Conservation (phyloP, 2,329 filamentous ascomycete species). For the Apiospora sp. region DNA sequence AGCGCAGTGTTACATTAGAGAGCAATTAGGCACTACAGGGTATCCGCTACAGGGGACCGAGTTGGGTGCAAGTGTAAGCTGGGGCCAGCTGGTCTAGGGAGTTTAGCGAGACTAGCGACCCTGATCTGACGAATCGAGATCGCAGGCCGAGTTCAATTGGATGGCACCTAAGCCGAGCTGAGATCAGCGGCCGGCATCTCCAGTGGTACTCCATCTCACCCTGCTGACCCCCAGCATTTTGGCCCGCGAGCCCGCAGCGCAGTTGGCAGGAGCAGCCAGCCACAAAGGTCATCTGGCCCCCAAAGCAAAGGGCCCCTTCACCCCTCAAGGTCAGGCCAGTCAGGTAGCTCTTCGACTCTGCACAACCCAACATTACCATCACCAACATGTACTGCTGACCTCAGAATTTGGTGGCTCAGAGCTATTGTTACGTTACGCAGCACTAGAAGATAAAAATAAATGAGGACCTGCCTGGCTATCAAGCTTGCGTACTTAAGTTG, state of each 20-base stretch:
- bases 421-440: neutral
- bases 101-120: constrained; percentile 6
- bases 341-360: neutral
- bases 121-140: constrained; percentile 18
- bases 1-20: neutral
- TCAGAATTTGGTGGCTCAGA: neutral
- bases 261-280: neutral
- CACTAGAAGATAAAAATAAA: neutral
- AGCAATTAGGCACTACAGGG: neutral
- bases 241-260: neutral
- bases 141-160: neutral
- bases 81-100: neutral
- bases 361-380: neutral
- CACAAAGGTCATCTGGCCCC: constrained; percentile 12
- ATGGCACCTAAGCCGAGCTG: constrained; percentile 6
- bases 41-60: neutral
- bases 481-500: neutral
- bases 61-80: neutral
- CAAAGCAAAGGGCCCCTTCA: neutral
- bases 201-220: neutral
- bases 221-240: constrained; percentile 14
- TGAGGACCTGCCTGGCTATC: neutral
- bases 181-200: constrained; percentile 14
- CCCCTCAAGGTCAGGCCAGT: neutral
- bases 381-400: neutral